A percentile compares a stretch with the other conserved stretches of the same genome.
Evolutionary conservation across 768 basidiomycete species (phyloP).

Genomic region (Pleurotus djamor): DNA sequence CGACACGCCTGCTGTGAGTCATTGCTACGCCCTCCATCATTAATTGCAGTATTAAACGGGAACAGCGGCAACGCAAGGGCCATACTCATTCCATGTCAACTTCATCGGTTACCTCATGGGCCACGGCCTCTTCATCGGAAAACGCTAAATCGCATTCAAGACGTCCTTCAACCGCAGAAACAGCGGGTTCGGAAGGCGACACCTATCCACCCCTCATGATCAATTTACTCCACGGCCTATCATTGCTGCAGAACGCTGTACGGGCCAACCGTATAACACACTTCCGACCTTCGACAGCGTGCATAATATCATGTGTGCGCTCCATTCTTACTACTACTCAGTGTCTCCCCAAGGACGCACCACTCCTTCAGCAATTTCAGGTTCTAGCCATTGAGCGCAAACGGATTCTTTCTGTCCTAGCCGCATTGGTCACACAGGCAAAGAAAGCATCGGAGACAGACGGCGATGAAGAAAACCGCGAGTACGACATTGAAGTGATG

Average conservation of each 20-base stretch:
- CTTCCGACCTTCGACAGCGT: constrained; percentile 92
- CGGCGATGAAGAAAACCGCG: constrained; percentile 40
- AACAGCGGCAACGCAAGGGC: constrained; percentile 29
- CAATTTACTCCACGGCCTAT: constrained; percentile 81
- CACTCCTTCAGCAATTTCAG: constrained; percentile 63
- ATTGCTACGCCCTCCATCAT: constrained; percentile 9
- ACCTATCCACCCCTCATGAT: constrained; percentile 79
- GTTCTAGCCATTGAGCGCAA: constrained; percentile 76
- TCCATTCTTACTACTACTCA: constrained; percentile 81
- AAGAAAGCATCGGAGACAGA: constrained; percentile 59
- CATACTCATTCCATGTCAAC: constrained; percentile 52
- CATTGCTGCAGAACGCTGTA: constrained; percentile 84
- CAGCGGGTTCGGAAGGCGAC: constrained; percentile 48
- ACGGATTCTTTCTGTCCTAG: constrained; percentile 76
- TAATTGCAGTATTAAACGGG: not conserved
- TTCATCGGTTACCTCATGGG: constrained; percentile 54
- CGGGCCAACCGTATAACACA: constrained; percentile 74
- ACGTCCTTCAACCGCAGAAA: constrained; percentile 41
- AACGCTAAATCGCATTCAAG: constrained; percentile 29
- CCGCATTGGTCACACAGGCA: constrained; percentile 79
- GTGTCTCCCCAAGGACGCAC: constrained; percentile 81
- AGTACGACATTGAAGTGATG: constrained; percentile 72
- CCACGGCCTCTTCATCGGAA: constrained; percentile 34
- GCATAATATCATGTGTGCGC: constrained; percentile 92
- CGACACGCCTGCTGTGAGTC: constrained; percentile 38